Base-by-base conservation (phyloP, 192 early-diverging fungal species). In the Dispira simplex region DNA sequence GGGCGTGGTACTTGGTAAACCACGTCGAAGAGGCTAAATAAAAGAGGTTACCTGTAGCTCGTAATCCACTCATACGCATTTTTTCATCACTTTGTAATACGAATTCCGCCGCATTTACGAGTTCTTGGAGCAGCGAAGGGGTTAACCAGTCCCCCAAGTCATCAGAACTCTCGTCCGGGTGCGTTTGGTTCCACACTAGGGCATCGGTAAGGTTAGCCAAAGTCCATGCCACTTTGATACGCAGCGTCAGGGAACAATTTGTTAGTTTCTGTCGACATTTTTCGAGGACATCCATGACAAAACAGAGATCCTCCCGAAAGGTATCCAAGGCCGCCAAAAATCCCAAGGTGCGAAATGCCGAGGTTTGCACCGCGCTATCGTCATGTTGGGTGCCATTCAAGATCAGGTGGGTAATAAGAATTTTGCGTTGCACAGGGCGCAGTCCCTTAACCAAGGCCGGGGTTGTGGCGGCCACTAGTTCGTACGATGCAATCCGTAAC, bases 201-300 rank as follows among this genome's bases (percentile, higher is more conserved):
- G 26, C 56, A 58, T 58, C 56, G 11, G 26, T 58, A 18, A 58
- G 32, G 56, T 58, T 58, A 11, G 56, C 56, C 18, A 58, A 32
- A 18, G 56, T 27, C 56, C 56, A 58, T 4, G 26, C 23, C 4
- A 27, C 56, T 26, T 43, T 25, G 32, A 25, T 26, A 3, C 56
- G 56, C 20, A 26, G 14, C 5, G 23, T 26, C 2, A 43, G 56
- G 20, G 32, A 6, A 39, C 32, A 39, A 39, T 39, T 39, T 39
- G 32, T 39, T 39, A 39, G 32, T 39, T 39, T 39, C 32, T 39
- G 32, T 4, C 32, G 32, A 39, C 32, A 39, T 39, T 39, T 39
- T 39, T 39, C 32, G 32, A 58, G 18, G 25, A 27, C 56, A 58
- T 58, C 56, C 56, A 58, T 26, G 16, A 58, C 25, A 11, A 58